Base-by-base conservation (phyloP, 2,329 filamentous ascomycete genomes). In the Neurospora sp. region DNA sequence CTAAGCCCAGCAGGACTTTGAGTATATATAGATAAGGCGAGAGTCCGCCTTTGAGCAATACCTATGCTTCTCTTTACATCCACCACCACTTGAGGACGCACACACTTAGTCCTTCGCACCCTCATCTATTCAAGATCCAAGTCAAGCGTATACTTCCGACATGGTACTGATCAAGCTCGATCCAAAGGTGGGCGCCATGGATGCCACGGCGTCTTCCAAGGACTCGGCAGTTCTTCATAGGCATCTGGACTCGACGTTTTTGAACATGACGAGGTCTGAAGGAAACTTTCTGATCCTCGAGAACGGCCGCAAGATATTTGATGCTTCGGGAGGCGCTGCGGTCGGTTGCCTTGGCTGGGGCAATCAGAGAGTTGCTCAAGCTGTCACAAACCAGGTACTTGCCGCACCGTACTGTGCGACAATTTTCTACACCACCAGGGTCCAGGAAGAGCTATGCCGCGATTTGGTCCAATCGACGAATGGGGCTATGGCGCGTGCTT, bases 321-420 rank as follows among this genome's bases (percentile, higher is more conserved):
- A 85, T 70, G 82, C 81, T 10, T 82, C 80, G 8, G 80, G 82
- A 8, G 83, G 83, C 19, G 81, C 83, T 2, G 81, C 83, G 0
- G 83, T 85, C 38, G 79, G 82, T 8, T 83, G 82, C 72, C 74
- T 85, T 37, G 83, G 83, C 77, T 83, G 84, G 73, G 80, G 81
- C 6, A 76, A 84, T 68, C 68, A 74, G 23, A 77, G 80, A 69
- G 82, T 85, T 15, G 78, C 79, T 39, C 74, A 79, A 37, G 83
- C 82, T 5, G 80, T 83, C 66, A 71, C 75, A 10, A 74, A 77
- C 11, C 83, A 85, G 74, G 76, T 84, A 39, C 71, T 78, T 19
- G 76, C 79, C 23, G 75, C 81, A 17, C 79, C 81, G 8, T 85
- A 84, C 71, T 82, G 81, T 67, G 77, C 82, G 57, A 81, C 81